phyloP scores from a whole-genome alignment of 2,329 filamentous ascomycete species.

The Fusarium begoniae region DNA sequence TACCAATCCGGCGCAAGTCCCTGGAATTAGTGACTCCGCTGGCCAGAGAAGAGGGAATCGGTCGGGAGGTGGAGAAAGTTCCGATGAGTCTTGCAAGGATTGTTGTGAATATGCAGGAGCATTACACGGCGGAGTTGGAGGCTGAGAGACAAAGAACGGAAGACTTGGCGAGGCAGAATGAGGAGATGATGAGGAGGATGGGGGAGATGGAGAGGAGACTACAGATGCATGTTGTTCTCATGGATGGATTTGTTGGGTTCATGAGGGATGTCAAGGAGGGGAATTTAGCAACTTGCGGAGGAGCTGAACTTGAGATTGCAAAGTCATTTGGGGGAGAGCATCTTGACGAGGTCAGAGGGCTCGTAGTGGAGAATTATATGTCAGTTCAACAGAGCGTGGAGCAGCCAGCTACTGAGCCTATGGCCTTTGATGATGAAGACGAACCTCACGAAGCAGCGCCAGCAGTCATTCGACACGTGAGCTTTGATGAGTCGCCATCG shows the following conservation, averaged over 20 bases:
- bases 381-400: neutral
- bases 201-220: constrained; percentile 21
- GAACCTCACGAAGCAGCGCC: neutral
- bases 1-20: neutral
- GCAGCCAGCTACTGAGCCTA: neutral
- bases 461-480: neutral
- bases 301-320: constrained; percentile 19
- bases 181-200: neutral
- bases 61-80: neutral
- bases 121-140: constrained; percentile 31
- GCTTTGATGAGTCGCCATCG: constrained; percentile 21
- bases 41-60: accelerated
- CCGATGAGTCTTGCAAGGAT: constrained; percentile 14
- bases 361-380: neutral
- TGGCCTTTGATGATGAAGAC: neutral
- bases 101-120: constrained; percentile 37
- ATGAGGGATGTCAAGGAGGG: constrained; percentile 32
- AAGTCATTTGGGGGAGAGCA: constrained; percentile 7
- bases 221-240: constrained; percentile 30
- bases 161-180: constrained; percentile 1
- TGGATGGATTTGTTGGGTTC: constrained; percentile 33
- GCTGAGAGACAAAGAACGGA: constrained; percentile 11
- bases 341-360: neutral
- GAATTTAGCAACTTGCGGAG: neutral
- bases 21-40: too few species aligned